Base-by-base conservation (phyloP, 768 basidiomycete species). In the Lactarius evosmus region DNA sequence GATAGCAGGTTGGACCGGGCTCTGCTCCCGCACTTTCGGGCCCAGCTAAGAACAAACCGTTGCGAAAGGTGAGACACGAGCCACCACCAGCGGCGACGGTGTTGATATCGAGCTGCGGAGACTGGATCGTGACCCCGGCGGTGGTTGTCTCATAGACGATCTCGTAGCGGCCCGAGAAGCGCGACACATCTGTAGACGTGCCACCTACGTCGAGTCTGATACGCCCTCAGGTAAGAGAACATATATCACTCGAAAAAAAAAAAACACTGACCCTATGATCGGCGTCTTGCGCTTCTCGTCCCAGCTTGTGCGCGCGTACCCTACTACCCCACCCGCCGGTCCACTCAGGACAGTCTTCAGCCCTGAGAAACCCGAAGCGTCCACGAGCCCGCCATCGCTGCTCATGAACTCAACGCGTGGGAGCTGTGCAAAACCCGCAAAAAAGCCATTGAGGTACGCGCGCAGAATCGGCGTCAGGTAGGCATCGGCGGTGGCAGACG, bases 61-160 rank as follows among this genome's bases (percentile, higher is more conserved):
- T 95, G 29, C 86, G 82, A 80, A 91, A 98, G 3, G 85, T 88
- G 54, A 98, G 77, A 69, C 95, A 89, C 1, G 91, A 93, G 0
- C 95, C 96, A 50, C 95, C 95, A 3, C 96, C 95, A 0, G 96
- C 95, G 7, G 95, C 95, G 54, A 97, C 94, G 6, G 93, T 94
- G 73, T 96, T 96, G 74, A 98, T 95, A 70, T 97, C 95, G 19
- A 98, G 82, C 69, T 96, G 94, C 0, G 95, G 93, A 1, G 88
- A 89, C 72, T 95, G 93, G 57, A 98, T 92, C 0, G 90, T 90
- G 22, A 97, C 88, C 1, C 95, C 93, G 0, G 95, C 95, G 0
- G 95, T 98, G 0, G 95, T 96, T 0, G 95, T 95, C 74, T 98
- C 95, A 70, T 94, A 96, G 2, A 96, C 93, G 19, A 93, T 82